Evolutionary conservation across 2,329 filamentous ascomycete species (phyloP), one percentile per base, ranked within the genome.

Genomic region (Albophoma yamanashiensis): DNA sequence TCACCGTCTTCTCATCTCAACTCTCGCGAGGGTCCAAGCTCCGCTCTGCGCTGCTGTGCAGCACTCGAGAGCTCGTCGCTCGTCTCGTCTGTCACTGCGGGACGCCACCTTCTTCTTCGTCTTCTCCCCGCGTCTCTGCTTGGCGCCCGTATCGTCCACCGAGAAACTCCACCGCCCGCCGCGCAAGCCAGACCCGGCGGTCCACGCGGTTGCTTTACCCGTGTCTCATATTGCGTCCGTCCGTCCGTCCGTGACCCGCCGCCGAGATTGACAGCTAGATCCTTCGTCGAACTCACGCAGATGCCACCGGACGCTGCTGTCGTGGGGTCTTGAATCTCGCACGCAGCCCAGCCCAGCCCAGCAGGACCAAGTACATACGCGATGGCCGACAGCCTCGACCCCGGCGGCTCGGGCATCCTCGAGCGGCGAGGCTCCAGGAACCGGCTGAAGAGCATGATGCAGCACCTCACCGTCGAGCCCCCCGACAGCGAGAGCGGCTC

Each of bases 371-470:
- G 22, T 17, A 47, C 62, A 59, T 34, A 60, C n/a, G n/a, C n/a
- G n/a, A 72, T 73, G 71, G 64, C 70, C 22, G 69, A 72, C 55
- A 67, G 61, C 27, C 62, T 72, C 60, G 68, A 68, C 22, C 68
- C 64, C 22, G 56, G 65, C 22, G 63, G 64, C 57, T 66, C 66
- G 47, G 62, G 62, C 47, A 62, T 62, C 50, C 67, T 67, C 1
- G 67, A 70, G 64, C 69, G 70, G 43, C 69, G 71, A 42, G 66
- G 71, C 31, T 74, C 71, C 56, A 70, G 67, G 65, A 73, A 73
- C 61, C 71, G 71, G 57, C 65, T 74, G 55, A 69, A 67, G 57
- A 73, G 68, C 60, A 73, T 74, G 70, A 73, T 74, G 67, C 71
- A 73, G 62, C 71, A 74, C 60, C 70, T 74, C 56, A 72, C 71